These are phyloP conservation scores for Hygrophorus pudorinus DNA, from an alignment of 768 basidiomycete genomes.

Conservation along the genomic window DNA sequence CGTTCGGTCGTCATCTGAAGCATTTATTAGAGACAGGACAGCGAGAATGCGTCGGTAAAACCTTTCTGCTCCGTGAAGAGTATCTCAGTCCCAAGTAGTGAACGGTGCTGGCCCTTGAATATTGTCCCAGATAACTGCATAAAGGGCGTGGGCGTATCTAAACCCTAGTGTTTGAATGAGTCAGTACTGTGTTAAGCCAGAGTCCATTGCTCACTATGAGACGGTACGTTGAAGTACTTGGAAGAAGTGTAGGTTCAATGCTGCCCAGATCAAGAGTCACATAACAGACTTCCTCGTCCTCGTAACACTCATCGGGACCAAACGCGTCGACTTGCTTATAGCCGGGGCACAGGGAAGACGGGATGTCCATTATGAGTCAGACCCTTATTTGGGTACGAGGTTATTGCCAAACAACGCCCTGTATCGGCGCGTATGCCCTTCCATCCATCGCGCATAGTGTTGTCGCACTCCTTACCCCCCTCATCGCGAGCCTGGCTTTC, in stretches of 20 bases:
- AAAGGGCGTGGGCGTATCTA: slow-evolving; percentile 71
- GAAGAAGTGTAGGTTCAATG: slow-evolving; percentile 66
- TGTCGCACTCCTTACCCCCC: slow-evolving; percentile 13
- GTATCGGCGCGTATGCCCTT: slow-evolving; percentile 11
- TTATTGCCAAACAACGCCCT: slow-evolving; percentile 1
- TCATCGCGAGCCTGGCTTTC: slow-evolving; percentile 49
- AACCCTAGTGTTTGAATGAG: slow-evolving; percentile 35
- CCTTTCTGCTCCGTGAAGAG: slow-evolving; percentile 65
- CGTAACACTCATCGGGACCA: slow-evolving; percentile 59
- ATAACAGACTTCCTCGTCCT: slow-evolving; percentile 53
- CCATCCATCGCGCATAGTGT: slow-evolving; percentile 12
- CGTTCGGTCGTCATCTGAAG: slow-evolving; percentile 35
- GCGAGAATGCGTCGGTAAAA: slow-evolving; percentile 12
- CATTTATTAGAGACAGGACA: neutral
- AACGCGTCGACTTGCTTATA: slow-evolving; percentile 60
- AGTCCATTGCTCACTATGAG: slow-evolving; percentile 47
- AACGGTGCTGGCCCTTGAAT: slow-evolving; percentile 59
- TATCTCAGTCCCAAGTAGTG: slow-evolving; percentile 65
- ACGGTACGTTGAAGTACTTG: slow-evolving; percentile 58
- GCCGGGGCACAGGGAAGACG: slow-evolving; percentile 34
- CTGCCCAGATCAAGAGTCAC: slow-evolving; percentile 67
- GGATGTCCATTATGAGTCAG: neutral
- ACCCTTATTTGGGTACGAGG: neutral
- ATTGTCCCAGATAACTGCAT: slow-evolving; percentile 70
- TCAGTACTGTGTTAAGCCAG: neutral